phyloP scores from a whole-genome alignment of 2,329 filamentous ascomycete genomes.

The Phaeosphaeriaceae sp. region DNA sequence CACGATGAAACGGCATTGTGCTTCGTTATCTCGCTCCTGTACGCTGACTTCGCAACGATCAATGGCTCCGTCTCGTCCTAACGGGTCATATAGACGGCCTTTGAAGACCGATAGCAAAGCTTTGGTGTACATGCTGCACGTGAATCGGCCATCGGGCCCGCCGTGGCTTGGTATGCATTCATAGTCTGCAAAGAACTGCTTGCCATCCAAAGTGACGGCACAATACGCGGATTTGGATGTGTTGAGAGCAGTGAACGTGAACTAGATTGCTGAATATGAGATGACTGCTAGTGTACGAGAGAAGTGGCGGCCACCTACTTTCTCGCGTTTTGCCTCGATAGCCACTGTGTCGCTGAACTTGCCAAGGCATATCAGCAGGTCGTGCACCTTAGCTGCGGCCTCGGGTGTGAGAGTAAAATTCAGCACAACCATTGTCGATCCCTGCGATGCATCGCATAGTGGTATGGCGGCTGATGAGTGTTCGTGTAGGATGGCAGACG shows the following conservation, averaged over 20 bases:
- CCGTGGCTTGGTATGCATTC: conserved; percentile 60
- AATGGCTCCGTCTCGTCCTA: conserved; percentile 72
- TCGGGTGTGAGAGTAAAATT: conserved; percentile 78
- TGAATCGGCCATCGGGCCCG: conserved; percentile 63
- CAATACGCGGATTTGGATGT: conserved; percentile 82
- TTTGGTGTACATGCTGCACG: conserved; percentile 76
- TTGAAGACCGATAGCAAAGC: conserved; percentile 76
- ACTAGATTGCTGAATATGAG: conserved; percentile 48
- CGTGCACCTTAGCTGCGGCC: conserved; percentile 72
- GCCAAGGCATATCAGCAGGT: conserved; percentile 74
- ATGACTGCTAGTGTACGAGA: conserved; percentile 16
- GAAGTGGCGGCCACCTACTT: conserved; percentile 54
- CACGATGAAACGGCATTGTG: conserved; percentile 75
- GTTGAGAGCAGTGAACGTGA: conserved; percentile 77
- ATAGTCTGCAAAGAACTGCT: conserved; percentile 76
- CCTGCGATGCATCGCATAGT: conserved; percentile 16
- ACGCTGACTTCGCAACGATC: conserved; percentile 77
- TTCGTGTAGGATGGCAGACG: neutral
- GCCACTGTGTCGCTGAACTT: conserved; percentile 83
- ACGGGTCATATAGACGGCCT: conserved; percentile 67
- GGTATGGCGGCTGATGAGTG: conserved; percentile 9
- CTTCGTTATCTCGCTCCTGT: conserved; percentile 71
- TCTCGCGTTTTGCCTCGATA: conserved; percentile 73
- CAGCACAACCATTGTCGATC: conserved; percentile 56
- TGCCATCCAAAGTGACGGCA: conserved; percentile 71